Conservation (phyloP, 2,329 filamentous ascomycete species). For the Pyrenochaeta sp. region DNA sequence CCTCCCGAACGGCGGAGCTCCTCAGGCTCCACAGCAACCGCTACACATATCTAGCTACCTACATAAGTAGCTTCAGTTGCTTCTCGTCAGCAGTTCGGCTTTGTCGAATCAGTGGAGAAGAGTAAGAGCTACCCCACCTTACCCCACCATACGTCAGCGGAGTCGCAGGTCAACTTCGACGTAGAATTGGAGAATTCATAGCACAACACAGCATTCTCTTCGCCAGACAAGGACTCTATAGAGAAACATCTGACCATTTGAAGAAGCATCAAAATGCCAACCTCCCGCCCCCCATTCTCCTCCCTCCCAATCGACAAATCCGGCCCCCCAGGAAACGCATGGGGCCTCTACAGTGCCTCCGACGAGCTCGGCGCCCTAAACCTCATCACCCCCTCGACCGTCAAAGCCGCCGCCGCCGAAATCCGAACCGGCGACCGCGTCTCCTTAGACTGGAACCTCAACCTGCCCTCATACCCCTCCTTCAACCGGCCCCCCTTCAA, state of each 20-base stretch:
- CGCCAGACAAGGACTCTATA: no score
- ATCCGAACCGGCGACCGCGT: constrained; percentile 53
- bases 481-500: constrained; percentile 44
- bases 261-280: constrained; percentile 20
- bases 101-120: constrained; percentile 14
- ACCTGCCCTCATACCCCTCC: constrained; percentile 48
- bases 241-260: neutral
- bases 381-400: constrained; percentile 58
- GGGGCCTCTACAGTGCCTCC: constrained; percentile 61
- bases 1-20: neutral
- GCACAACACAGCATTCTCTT: neutral
- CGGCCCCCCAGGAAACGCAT: constrained; percentile 62
- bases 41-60: no score
- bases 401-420: constrained; percentile 53
- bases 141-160: constrained; percentile 28
- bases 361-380: constrained; percentile 65
- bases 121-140: constrained; percentile 27
- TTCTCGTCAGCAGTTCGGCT: constrained; percentile 2
- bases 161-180: constrained; percentile 5
- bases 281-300: constrained; percentile 50
- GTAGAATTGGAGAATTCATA: neutral
- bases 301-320: constrained; percentile 59
- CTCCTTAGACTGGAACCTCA: constrained; percentile 51
- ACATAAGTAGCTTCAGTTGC: no score
- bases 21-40: neutral